These are phyloP conservation scores for Candida awuae DNA, from an alignment of 805 yeast species.

Conservation along the genomic window DNA sequence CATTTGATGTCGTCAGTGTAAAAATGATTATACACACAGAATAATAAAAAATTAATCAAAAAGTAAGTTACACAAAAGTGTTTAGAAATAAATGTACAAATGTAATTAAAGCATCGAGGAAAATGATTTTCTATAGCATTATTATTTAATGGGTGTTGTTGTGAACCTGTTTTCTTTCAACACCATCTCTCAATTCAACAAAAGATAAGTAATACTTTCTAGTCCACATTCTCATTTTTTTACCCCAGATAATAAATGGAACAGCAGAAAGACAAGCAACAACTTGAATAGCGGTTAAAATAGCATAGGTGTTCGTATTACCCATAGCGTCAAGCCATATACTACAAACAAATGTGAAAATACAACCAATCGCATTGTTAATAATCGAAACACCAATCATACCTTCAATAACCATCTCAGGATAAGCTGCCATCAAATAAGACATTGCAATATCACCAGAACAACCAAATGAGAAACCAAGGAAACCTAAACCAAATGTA, in stretches of 20 bases:
- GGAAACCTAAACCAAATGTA: slow-evolving; percentile 49
- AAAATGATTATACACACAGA: no score
- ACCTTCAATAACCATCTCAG: slow-evolving; percentile 62
- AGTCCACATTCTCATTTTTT: slow-evolving; percentile 48
- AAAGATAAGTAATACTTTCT: slow-evolving; percentile 46
- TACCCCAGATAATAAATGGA: slow-evolving; percentile 44
- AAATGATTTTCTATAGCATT: no score
- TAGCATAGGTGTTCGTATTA: slow-evolving; percentile 50
- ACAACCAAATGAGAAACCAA: slow-evolving; percentile 64
- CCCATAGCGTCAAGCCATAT: slow-evolving; percentile 52
- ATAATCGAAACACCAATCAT: slow-evolving; percentile 63
- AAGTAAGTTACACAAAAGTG: background rate
- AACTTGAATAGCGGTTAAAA: slow-evolving; percentile 52
- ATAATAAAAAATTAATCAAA: no score
- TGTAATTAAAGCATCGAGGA: no score
- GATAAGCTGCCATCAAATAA: slow-evolving; percentile 59
- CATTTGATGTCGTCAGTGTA: no score
- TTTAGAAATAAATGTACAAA: no score
- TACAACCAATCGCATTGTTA: slow-evolving; percentile 56
- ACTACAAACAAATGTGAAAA: slow-evolving; percentile 60
- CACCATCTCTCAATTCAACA: slow-evolving; percentile 45
- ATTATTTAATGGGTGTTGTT: background rate
- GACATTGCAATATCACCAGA: slow-evolving; percentile 66
- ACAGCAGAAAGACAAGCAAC: slow-evolving; percentile 43
- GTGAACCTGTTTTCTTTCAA: slow-evolving; percentile 4